Conservation (phyloP, 2,329 filamentous ascomycete genomes). For the Seiridium unicorne region DNA sequence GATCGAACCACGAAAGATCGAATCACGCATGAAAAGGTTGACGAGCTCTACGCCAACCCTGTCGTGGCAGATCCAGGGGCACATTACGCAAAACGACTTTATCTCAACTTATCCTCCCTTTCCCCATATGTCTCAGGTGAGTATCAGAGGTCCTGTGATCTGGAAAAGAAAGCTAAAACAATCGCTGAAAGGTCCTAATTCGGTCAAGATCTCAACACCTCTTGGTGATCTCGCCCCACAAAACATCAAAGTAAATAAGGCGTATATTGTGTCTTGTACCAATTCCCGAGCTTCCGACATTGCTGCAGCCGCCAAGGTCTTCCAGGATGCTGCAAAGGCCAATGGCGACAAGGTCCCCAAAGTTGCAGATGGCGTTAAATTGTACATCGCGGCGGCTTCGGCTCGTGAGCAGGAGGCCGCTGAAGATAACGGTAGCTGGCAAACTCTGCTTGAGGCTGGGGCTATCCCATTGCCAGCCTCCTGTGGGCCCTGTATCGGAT, state of each 20-base stretch:
- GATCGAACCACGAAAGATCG: conserved; percentile 49
- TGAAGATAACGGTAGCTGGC: conserved; percentile 83
- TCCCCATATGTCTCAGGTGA: conserved; percentile 73
- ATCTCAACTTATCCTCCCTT: conserved; percentile 78
- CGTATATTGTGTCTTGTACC: conserved; percentile 88
- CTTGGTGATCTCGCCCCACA: conserved; percentile 69
- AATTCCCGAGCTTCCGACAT: conserved; percentile 82
- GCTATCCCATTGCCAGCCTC: conserved; percentile 68
- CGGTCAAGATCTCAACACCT: conserved; percentile 82
- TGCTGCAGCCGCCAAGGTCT: conserved; percentile 78
- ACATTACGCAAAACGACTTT: conserved; percentile 78
- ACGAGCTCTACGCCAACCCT: conserved; percentile 67
- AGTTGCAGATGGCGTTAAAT: conserved; percentile 72
- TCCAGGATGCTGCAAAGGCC: conserved; percentile 68
- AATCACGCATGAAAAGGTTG: conserved; percentile 71
- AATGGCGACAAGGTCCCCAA: conserved; percentile 60
- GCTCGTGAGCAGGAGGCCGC: conserved; percentile 71
- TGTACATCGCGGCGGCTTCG: conserved; percentile 90
- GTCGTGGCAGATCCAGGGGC: conserved; percentile 73
- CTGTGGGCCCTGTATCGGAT: conserved; percentile 84
- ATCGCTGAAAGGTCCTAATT: conserved; percentile 63
- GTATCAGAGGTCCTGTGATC: no score
- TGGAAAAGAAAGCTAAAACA: no score
- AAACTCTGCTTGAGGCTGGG: conserved; percentile 77
- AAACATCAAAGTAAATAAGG: conserved; percentile 77